Evolutionary conservation across 2,329 filamentous ascomycete species (phyloP).

Genomic region (Leptographium flavum): DNA sequence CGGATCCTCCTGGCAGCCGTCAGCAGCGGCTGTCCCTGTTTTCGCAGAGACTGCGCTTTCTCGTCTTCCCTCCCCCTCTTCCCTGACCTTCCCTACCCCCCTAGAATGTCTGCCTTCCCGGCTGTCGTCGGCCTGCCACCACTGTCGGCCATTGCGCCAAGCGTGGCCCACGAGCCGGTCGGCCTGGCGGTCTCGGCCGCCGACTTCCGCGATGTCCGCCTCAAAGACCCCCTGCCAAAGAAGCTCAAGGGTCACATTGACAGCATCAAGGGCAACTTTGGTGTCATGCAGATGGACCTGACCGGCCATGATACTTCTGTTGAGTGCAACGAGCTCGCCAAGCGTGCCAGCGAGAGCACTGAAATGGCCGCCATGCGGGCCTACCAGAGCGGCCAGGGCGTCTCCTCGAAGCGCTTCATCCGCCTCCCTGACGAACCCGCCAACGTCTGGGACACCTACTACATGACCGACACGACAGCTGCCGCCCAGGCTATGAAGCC

Average conservation of each 20-base stretch:
- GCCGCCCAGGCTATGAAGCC: not conserved
- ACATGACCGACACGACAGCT: not conserved
- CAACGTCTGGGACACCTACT: constrained; percentile 4
- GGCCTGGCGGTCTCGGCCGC: not conserved
- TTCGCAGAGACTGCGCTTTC: not conserved
- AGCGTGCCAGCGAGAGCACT: constrained; percentile 47
- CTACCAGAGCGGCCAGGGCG: constrained; percentile 37
- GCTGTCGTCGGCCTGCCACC: constrained; percentile 8
- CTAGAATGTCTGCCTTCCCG: constrained; percentile 8
- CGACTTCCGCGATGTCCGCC: constrained; percentile 27
- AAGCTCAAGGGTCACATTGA: constrained; percentile 46
- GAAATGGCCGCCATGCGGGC: constrained; percentile 42
- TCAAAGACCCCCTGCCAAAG: constrained; percentile 44
- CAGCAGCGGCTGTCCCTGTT: constrained; percentile 2
- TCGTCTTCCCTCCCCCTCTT: not conserved
- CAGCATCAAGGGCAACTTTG: constrained; percentile 44
- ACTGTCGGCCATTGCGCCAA: constrained; percentile 8
- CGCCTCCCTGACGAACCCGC: constrained; percentile 16
- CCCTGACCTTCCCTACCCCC: not conserved
- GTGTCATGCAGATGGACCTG: constrained; percentile 48
- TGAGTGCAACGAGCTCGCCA: constrained; percentile 38
- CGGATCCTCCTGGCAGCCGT: constrained; percentile 9
- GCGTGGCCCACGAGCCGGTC: constrained; percentile 1
- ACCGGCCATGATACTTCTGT: constrained; percentile 26
- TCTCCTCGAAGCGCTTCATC: constrained; percentile 27